These are phyloP conservation scores for Phytophthora citrophthora DNA, from an alignment of 352 stramenopile genomes.

Conservation along the genomic window DNA sequence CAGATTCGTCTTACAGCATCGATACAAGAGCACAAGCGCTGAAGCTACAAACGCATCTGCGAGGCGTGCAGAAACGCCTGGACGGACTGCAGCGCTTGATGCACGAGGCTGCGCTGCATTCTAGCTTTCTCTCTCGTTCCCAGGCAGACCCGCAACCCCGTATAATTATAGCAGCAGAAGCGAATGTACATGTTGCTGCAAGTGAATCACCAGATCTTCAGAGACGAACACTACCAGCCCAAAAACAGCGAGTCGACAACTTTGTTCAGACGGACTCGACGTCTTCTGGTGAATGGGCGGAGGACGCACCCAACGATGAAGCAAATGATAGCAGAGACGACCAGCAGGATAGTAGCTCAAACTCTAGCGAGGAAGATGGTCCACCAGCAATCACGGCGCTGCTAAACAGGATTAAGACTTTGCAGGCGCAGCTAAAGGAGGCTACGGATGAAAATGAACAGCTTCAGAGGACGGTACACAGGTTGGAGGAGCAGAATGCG, in stretches of 20 bases:
- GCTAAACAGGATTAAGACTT: constrained; percentile 18
- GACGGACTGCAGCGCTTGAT: constrained; percentile 29
- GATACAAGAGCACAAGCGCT: not conserved
- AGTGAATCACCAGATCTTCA: not conserved
- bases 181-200: not conserved
- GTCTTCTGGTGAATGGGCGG: not conserved
- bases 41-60: constrained; percentile 28
- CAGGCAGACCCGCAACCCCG: constrained; percentile 1
- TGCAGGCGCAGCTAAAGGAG: constrained; percentile 29
- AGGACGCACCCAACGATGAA: constrained; percentile 6
- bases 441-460: constrained; percentile 30
- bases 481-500: constrained; percentile 27
- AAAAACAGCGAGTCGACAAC: not conserved
- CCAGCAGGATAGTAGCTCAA: not conserved
- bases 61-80: constrained; percentile 27
- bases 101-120: constrained; percentile 11
- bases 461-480: constrained; percentile 23
- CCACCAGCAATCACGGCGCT: constrained; percentile 10
- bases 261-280: not conserved
- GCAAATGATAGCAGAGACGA: constrained; percentile 10
- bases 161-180: not conserved
- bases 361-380: not conserved
- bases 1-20: not conserved
- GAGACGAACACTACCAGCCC: not conserved
- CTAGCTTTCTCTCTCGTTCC: not conserved